These are phyloP conservation scores for Puccinia hordei DNA, from an alignment of 1,284 basidiomycete species.

Conservation along the genomic window DNA sequence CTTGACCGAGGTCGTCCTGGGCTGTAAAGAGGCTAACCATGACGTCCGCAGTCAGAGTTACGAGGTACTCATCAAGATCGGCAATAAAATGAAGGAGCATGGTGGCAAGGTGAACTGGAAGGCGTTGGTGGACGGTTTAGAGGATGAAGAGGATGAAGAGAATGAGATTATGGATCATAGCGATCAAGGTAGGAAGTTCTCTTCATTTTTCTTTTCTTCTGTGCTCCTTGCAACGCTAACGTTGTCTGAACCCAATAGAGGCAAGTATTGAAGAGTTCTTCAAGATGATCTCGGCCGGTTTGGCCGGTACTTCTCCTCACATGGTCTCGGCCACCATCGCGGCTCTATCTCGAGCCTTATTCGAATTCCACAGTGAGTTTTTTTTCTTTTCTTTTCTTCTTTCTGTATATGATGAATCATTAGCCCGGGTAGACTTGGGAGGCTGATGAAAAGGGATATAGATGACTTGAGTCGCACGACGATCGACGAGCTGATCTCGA, in stretches of 20 bases:
- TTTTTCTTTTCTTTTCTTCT: background rate
- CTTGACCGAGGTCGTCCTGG: constrained; percentile 93
- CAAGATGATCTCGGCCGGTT: constrained; percentile 93
- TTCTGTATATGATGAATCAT: constrained; percentile 40
- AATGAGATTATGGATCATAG: background rate
- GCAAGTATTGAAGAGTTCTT: constrained; percentile 89
- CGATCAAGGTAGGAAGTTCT: constrained; percentile 51
- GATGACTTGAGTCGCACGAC: constrained; percentile 67
- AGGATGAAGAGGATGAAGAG: constrained; percentile 38
- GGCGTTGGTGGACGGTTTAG: constrained; percentile 49
- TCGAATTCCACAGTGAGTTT: constrained; percentile 85
- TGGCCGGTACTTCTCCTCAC: constrained; percentile 89
- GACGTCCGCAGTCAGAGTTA: constrained; percentile 87
- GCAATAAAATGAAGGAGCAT: constrained; percentile 74
- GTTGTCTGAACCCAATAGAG: constrained; percentile 63
- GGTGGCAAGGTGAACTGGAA: constrained; percentile 81
- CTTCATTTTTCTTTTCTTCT: constrained; percentile 41
- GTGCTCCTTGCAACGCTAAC: background rate
- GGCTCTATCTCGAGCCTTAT: constrained; percentile 86
- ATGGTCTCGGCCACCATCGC: constrained; percentile 98
- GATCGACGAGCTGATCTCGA: constrained; percentile 74
- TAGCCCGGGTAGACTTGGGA: too few species aligned
- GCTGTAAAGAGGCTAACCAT: constrained; percentile 96
- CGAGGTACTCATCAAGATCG: constrained; percentile 87
- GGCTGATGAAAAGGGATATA: constrained; percentile 55